phyloP scores from a whole-genome alignment of 2,329 filamentous ascomycete species.

The Colletotrichum simmondsii region DNA sequence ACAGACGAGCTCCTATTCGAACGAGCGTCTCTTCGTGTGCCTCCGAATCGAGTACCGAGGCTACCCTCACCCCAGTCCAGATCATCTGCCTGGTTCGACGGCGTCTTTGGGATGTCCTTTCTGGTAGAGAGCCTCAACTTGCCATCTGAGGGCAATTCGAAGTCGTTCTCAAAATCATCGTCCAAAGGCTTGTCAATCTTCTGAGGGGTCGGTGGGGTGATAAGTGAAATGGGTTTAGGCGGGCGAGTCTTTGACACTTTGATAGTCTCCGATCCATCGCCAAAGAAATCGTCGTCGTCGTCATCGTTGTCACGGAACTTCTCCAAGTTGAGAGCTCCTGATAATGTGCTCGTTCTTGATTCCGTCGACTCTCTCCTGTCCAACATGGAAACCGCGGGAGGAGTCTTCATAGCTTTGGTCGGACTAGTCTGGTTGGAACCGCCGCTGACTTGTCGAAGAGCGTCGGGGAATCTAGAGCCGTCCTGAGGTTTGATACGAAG shows the following conservation, averaged over 20 bases:
- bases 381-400: conserved; percentile 41
- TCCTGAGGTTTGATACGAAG: conserved; percentile 75
- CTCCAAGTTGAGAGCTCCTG: conserved; percentile 67
- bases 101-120: conserved; percentile 72
- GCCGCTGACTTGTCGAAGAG: conserved; percentile 73
- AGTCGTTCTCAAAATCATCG: conserved; percentile 78
- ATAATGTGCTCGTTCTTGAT: conserved; percentile 47
- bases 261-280: conserved; percentile 73
- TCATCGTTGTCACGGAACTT: conserved; percentile 70
- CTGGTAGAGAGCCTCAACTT: conserved; percentile 72
- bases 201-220: conserved; percentile 66
- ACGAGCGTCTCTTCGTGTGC: conserved; percentile 82
- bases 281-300: conserved; percentile 72
- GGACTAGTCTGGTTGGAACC: conserved; percentile 66
- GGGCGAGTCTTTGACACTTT: conserved; percentile 71
- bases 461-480: conserved; percentile 72
- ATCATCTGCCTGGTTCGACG: conserved; percentile 74
- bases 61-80: conserved; percentile 96
- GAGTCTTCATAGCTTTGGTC: conserved; percentile 50
- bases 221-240: conserved; percentile 61
- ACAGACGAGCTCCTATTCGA: conserved; percentile 87
- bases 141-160: conserved; percentile 76
- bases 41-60: conserved; percentile 88
- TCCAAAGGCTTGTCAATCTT: conserved; percentile 54
- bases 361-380: conserved; percentile 43